Evolutionary conservation across 495 filamentous ascomycete genomes (phyloP).

Genomic region (Penicillium dipodomyicola): DNA sequence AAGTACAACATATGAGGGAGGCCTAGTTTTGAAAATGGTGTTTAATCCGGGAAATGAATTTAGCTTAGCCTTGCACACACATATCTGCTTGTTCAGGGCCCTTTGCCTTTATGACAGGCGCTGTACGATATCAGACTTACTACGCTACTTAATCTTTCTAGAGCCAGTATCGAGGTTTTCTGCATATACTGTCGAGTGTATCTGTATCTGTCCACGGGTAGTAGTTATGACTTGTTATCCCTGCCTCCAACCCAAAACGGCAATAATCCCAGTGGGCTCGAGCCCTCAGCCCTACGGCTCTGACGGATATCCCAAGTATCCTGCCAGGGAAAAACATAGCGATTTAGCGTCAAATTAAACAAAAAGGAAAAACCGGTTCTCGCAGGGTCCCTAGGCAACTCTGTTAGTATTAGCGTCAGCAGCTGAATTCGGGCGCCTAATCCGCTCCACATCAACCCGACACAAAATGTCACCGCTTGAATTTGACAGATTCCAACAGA

Average conservation of each 20-base stretch:
- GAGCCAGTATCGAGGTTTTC: neutral
- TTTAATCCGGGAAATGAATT: slow-evolving; percentile 5
- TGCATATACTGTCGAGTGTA: neutral
- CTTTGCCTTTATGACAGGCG: neutral
- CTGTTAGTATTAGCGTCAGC: slow-evolving; percentile 22
- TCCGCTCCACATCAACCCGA: neutral
- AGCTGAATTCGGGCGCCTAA: slow-evolving; percentile 31
- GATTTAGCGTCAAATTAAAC: too few relatives aligned
- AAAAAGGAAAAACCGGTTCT: neutral
- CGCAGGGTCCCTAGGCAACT: neutral
- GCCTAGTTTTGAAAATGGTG: slow-evolving; percentile 1
- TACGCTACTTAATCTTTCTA: slow-evolving; percentile 1
- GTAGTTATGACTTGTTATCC: neutral
- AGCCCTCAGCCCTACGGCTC: slow-evolving; percentile 1
- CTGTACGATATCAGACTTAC: slow-evolving; percentile 6
- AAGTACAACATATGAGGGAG: slow-evolving; percentile 5
- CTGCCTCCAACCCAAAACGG: neutral
- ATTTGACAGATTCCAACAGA: neutral
- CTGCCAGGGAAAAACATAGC: too few relatives aligned
- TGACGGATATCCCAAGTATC: too few relatives aligned
- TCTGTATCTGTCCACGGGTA: too few relatives aligned
- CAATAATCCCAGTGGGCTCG: neutral
- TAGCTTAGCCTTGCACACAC: slow-evolving; percentile 3
- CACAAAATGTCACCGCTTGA: neutral
- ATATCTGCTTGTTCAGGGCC: neutral